Conservation (phyloP, 208 protist species). For the Novymonas esmeraldas region DNA sequence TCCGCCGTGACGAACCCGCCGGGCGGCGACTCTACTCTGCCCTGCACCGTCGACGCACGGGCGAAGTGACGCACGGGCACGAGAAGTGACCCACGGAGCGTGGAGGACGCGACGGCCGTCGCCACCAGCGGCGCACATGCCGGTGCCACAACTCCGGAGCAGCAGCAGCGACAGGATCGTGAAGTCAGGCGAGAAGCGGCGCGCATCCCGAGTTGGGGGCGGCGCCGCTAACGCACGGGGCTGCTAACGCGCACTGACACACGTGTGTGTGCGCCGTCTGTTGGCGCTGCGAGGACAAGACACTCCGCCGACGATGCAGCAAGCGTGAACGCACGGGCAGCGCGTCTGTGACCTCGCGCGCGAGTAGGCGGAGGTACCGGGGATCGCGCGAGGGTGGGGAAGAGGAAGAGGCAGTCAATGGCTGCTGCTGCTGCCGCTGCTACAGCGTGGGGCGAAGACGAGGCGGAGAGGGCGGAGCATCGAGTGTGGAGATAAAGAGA, state of each 20-base stretch:
- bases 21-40: slow-evolving; percentile 54
- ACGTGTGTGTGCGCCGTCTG: too few relatives aligned
- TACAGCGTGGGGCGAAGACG: too few relatives aligned
- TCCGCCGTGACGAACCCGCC: slow-evolving; percentile 83
- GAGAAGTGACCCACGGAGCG: slow-evolving; percentile 5
- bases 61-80: slow-evolving; percentile 42
- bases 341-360: too few relatives aligned
- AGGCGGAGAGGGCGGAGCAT: too few relatives aligned
- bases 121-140: neutral
- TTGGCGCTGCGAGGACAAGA: neutral
- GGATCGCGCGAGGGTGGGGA: too few relatives aligned
- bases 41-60: slow-evolving; percentile 68
- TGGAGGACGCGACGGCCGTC: neutral
- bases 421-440: too few relatives aligned
- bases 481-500: too few relatives aligned
- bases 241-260: too few relatives aligned
- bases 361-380: too few relatives aligned
- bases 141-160: neutral
- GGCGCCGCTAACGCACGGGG: neutral
- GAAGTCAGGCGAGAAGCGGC: neutral
- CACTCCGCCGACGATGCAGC: neutral
- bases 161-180: slow-evolving; percentile 1
- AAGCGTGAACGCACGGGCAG: too few relatives aligned
- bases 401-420: too few relatives aligned
- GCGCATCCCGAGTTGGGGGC: neutral